Percentiles rank a stretch among this genome's conserved stretches.
phyloP scores from a whole-genome alignment of 305 asterid species.

The Withania somnifera region DNA sequence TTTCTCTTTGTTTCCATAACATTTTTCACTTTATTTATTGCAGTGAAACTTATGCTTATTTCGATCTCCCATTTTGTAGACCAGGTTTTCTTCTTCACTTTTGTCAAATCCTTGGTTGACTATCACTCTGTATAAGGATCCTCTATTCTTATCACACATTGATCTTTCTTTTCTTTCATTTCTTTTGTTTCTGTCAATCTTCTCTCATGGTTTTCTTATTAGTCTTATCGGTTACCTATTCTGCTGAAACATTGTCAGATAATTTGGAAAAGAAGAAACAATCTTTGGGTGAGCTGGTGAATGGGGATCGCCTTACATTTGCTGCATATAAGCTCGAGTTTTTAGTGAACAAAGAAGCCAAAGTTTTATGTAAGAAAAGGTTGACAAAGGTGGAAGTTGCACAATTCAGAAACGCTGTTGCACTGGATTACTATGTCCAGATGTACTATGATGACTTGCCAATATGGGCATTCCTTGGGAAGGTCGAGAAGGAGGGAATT shows the following conservation, averaged over 20 bases:
- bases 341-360: background rate
- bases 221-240: background rate
- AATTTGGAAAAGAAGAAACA: conserved; percentile 6
- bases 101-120: background rate
- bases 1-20: background rate
- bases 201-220: background rate
- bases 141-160: background rate
- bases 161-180: background rate
- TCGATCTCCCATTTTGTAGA: conserved; percentile 16
- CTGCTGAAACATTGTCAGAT: background rate
- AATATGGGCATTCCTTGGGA: conserved; percentile 10
- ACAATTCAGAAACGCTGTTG: conserved; percentile 5
- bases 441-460: conserved; percentile 17
- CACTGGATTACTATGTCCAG: conserved; percentile 8
- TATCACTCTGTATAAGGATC: background rate
- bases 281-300: conserved; percentile 5
- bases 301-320: conserved; percentile 16
- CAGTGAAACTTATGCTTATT: conserved; percentile 19
- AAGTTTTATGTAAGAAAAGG: conserved; percentile 8
- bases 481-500: background rate
- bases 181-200: background rate
- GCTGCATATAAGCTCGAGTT: conserved; percentile 16
- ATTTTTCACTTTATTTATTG: background rate
- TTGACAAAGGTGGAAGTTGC: conserved; percentile 13
- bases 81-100: conserved; percentile 14